Conservation (phyloP, 805 yeast genomes). For the Cyberlindnera mississippiensis region DNA sequence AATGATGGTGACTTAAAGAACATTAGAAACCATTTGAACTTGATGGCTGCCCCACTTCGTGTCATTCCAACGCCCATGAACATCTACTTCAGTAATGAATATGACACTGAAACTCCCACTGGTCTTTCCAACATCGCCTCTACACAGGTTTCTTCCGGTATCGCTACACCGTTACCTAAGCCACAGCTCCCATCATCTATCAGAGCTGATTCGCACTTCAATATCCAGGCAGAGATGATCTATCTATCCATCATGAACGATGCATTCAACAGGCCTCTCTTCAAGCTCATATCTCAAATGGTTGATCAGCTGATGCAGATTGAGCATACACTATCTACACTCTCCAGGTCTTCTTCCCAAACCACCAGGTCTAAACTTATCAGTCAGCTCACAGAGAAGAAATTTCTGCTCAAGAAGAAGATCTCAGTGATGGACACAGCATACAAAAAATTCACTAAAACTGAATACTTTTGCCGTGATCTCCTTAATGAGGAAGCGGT, state of each 20-base stretch:
- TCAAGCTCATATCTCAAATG: conserved; percentile 31
- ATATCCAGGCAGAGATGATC: conserved; percentile 12
- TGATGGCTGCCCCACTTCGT: conserved; percentile 36
- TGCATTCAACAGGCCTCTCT: conserved; percentile 29
- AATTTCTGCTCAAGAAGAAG: conserved; percentile 26
- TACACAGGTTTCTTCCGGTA: conserved; percentile 24
- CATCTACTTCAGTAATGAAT: conserved; percentile 8
- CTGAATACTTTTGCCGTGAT: conserved; percentile 34
- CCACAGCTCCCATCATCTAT: conserved; percentile 5
- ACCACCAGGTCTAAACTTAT: background rate
- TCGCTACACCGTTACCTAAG: conserved; percentile 35
- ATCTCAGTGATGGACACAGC: conserved; percentile 32
- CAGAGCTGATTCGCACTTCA: conserved; percentile 7
- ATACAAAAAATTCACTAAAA: conserved; percentile 34
- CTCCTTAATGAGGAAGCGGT: conserved; percentile 33
- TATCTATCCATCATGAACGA: conserved; percentile 32
- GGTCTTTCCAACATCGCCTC: background rate
- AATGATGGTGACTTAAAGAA: conserved; percentile 30
- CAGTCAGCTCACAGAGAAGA: conserved; percentile 14
- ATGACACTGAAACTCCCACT: conserved; percentile 5
- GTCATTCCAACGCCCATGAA: conserved; percentile 33
- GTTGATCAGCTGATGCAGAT: conserved; percentile 26
- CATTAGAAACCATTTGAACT: conserved; percentile 42
- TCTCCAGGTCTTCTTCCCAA: background rate
- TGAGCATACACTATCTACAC: conserved; percentile 11